Conservation (phyloP, 2,329 filamentous ascomycete genomes). For the Penicillium oxalicum region DNA sequence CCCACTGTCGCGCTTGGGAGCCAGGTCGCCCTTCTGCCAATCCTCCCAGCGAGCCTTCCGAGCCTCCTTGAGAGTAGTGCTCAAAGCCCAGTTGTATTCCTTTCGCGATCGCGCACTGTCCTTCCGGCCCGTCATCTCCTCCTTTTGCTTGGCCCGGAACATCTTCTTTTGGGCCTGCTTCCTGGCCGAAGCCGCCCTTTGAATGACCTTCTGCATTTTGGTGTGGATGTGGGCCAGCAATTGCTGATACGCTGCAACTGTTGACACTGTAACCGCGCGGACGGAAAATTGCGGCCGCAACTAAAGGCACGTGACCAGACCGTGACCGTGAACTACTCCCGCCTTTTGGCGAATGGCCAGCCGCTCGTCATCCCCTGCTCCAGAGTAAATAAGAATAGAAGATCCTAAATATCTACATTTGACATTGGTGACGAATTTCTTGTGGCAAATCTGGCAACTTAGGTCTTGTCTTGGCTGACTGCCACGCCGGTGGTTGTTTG, state of each 20-base stretch:
- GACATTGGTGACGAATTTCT: no score
- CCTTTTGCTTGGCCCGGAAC: constrained; percentile 40
- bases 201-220: constrained; percentile 65
- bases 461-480: not conserved
- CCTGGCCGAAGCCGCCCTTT: constrained; percentile 61
- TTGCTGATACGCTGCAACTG: constrained; percentile 22
- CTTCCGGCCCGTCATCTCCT: constrained; percentile 35
- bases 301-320: constrained; percentile 14
- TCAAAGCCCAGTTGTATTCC: constrained; percentile 28
- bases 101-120: constrained; percentile 25
- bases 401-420: no score
- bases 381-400: no score
- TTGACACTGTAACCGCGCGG: constrained; percentile 13
- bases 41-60: constrained; percentile 62
- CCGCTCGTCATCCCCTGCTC: no score
- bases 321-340: no score
- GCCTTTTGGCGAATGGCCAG: no score
- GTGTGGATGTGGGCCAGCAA: constrained; percentile 26
- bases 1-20: constrained; percentile 69
- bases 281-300: constrained; percentile 24
- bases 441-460: not conserved
- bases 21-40: constrained; percentile 70
- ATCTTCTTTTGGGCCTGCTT: constrained; percentile 51
- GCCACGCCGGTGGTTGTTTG: not conserved
- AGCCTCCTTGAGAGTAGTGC: constrained; percentile 42